Evolutionary conservation across 768 basidiomycete genomes (phyloP).

Genomic region (Agaricus blazei): DNA sequence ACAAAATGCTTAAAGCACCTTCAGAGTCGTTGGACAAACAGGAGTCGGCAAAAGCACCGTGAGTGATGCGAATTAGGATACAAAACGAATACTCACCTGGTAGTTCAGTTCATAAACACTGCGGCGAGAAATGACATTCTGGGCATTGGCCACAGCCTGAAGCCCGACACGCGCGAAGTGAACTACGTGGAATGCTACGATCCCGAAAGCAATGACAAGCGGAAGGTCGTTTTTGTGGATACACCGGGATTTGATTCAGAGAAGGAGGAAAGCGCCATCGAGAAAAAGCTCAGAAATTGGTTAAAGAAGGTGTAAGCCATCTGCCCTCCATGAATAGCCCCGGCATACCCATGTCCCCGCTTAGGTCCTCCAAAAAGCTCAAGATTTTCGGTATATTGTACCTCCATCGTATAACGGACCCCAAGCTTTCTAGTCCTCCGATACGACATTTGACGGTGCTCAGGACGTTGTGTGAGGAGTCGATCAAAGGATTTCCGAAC

Average conservation of each 20-base stretch:
- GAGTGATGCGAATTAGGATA: background rate
- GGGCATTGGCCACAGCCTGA: background rate
- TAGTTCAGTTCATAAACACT: slow-evolving; percentile 11
- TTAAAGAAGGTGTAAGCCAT: slow-evolving; percentile 9
- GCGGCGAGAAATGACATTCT: background rate
- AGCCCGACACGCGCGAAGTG: slow-evolving; percentile 5
- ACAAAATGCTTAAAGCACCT: background rate
- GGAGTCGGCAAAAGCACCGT: slow-evolving; percentile 7
- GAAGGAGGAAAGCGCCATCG: slow-evolving; percentile 4
- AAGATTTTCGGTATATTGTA: slow-evolving; percentile 10
- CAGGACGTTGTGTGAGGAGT: slow-evolving; percentile 2
- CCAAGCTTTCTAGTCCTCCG: slow-evolving; percentile 8
- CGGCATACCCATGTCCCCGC: background rate
- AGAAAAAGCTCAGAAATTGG: slow-evolving; percentile 6
- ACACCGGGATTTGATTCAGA: slow-evolving; percentile 10
- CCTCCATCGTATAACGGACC: slow-evolving; percentile 11
- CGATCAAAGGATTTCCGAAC: slow-evolving; percentile 4
- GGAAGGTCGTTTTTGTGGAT: slow-evolving; percentile 11
- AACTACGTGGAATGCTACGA: slow-evolving; percentile 1
- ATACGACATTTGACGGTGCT: slow-evolving; percentile 7
- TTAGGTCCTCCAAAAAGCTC: slow-evolving; percentile 7
- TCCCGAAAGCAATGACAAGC: background rate
- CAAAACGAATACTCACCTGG: background rate
- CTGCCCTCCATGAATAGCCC: background rate
- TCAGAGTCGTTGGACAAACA: slow-evolving; percentile 1